These are phyloP conservation scores for Mycena alexandri DNA, from an alignment of 768 basidiomycete species.

Conservation along the genomic window DNA sequence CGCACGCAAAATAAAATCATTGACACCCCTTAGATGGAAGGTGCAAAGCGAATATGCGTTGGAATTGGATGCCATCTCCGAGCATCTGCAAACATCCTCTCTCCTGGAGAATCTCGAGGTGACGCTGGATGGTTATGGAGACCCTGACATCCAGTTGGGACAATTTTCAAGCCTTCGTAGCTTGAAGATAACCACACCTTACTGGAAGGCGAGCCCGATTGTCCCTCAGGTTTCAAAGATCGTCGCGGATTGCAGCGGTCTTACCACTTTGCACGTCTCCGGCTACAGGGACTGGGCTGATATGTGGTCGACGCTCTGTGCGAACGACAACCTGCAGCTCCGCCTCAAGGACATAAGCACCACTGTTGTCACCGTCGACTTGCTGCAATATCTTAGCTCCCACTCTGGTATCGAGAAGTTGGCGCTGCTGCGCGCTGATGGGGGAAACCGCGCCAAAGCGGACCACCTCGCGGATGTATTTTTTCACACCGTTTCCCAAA, in stretches of 20 bases:
- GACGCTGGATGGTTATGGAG: background rate
- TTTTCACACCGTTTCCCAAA: background rate
- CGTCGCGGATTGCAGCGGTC: background rate
- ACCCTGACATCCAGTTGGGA: background rate
- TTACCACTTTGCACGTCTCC: background rate
- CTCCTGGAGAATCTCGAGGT: background rate
- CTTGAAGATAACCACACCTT: background rate
- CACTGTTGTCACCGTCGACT: background rate
- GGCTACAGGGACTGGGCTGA: background rate
- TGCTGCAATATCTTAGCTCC: background rate
- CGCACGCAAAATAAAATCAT: too few species aligned
- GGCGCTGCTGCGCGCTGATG: background rate
- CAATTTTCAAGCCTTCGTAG: background rate
- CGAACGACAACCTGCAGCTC: background rate
- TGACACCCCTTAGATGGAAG: background rate
- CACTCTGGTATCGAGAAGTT: conserved; percentile 5
- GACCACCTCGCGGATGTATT: conserved; percentile 5
- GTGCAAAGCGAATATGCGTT: background rate
- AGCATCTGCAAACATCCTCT: background rate
- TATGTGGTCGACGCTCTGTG: background rate
- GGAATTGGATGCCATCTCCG: background rate
- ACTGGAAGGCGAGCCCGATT: background rate
- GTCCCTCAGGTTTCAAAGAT: background rate
- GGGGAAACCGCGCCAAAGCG: background rate
- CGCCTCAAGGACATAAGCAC: conserved; percentile 3